phyloP scores from a whole-genome alignment of 495 filamentous ascomycete species.

The Annulohypoxylon bovei region DNA sequence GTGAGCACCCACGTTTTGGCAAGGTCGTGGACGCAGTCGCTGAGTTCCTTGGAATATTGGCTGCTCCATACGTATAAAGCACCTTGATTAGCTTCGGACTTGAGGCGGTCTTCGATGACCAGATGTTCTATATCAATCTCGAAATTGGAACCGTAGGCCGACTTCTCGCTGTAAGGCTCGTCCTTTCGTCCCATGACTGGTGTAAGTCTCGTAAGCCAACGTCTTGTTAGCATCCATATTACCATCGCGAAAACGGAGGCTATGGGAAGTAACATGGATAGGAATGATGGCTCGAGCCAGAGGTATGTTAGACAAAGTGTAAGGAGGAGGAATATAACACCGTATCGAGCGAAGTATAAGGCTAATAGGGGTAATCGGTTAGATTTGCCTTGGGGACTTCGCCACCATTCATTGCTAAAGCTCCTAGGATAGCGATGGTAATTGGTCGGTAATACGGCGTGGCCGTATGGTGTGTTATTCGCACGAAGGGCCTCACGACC shows the following conservation, averaged over 20 bases:
- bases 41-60: slow-evolving; percentile 1
- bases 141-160: neutral
- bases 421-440: neutral
- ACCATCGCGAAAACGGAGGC: neutral
- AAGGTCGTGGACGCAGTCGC: neutral
- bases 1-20: neutral
- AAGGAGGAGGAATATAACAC: neutral
- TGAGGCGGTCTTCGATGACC: slow-evolving; percentile 4
- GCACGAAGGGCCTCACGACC: slow-evolving; percentile 1
- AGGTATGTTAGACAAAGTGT: neutral
- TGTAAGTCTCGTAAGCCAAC: neutral
- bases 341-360: neutral
- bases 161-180: neutral
- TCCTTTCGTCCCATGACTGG: neutral
- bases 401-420: slow-evolving; percentile 10
- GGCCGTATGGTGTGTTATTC: neutral
- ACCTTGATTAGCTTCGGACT: neutral
- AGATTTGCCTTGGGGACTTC: neutral
- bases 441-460: neutral
- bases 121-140: slow-evolving; percentile 9
- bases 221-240: neutral
- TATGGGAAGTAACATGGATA: neutral
- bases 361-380: neutral
- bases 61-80: slow-evolving; percentile 9
- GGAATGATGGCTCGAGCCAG: neutral